Evolutionary conservation across 2,329 filamentous ascomycete species (phyloP).

Genomic region (Helminthosporium solani): DNA sequence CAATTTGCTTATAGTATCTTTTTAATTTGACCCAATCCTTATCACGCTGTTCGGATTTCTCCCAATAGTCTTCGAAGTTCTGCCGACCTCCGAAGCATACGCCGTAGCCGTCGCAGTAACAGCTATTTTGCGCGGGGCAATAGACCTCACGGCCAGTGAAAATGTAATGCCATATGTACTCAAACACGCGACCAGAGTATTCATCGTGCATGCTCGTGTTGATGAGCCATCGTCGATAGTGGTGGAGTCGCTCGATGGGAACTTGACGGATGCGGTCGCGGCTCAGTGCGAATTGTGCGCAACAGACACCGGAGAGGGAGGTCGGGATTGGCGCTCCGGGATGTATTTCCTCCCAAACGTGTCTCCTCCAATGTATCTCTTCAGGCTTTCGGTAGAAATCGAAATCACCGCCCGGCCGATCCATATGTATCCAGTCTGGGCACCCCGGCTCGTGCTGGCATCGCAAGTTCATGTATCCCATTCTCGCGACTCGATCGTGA

Average conservation of each 20-base stretch:
- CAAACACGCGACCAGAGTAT: slow-evolving; percentile 42
- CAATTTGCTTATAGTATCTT: slow-evolving; percentile 41
- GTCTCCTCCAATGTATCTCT: slow-evolving; percentile 37
- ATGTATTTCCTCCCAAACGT: slow-evolving; percentile 46
- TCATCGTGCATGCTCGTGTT: slow-evolving; percentile 41
- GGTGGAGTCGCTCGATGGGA: slow-evolving; percentile 53
- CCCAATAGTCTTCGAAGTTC: slow-evolving; percentile 53
- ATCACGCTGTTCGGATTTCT: slow-evolving; percentile 46
- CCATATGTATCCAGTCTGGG: slow-evolving; percentile 58
- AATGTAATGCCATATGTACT: slow-evolving; percentile 46
- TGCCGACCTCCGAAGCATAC: slow-evolving; percentile 58
- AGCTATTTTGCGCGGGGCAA: slow-evolving; percentile 42
- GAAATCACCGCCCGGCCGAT: slow-evolving; percentile 42
- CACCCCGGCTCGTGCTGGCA: slow-evolving; percentile 61
- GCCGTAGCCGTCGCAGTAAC: slow-evolving; percentile 66
- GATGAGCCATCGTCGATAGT: slow-evolving; percentile 55
- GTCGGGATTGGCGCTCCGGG: slow-evolving; percentile 42
- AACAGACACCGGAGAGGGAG: slow-evolving; percentile 51
- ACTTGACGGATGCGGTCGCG: slow-evolving; percentile 52
- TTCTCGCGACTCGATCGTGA: slow-evolving; percentile 51
- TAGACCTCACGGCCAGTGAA: slow-evolving; percentile 43
- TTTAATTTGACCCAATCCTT: slow-evolving; percentile 45
- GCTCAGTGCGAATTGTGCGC: slow-evolving; percentile 58
- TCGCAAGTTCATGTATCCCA: slow-evolving; percentile 62
- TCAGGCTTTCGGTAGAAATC: slow-evolving; percentile 44